A percentile compares a stretch with the other conserved stretches of the same genome.
These are phyloP conservation scores for Periconia macrospinosa DNA, from an alignment of 2,329 filamentous ascomycete species.

Conservation along the genomic window DNA sequence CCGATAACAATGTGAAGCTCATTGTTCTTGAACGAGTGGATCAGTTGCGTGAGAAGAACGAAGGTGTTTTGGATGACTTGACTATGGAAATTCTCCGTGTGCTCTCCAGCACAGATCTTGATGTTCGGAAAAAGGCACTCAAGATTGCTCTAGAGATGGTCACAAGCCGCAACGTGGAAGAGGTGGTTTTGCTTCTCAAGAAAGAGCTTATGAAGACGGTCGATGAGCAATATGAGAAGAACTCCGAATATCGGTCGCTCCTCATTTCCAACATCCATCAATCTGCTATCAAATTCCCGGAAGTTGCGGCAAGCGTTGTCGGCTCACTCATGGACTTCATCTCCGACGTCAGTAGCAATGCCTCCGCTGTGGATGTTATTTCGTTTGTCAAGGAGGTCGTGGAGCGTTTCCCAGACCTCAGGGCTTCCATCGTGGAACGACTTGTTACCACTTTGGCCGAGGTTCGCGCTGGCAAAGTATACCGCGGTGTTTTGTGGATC, in stretches of 20 bases:
- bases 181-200: slow-evolving; percentile 93
- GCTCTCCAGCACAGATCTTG: slow-evolving; percentile 91
- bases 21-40: slow-evolving; percentile 96
- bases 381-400: slow-evolving; percentile 99
- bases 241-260: slow-evolving; percentile 66
- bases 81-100: slow-evolving; percentile 97
- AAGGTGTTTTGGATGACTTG: slow-evolving; percentile 88
- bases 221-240: slow-evolving; percentile 96
- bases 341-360: slow-evolving; percentile 97
- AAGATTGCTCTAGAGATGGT: slow-evolving; percentile 95
- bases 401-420: slow-evolving; percentile 91
- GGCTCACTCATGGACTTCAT: slow-evolving; percentile 99
- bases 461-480: slow-evolving; percentile 95
- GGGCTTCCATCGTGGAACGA: slow-evolving; percentile 82
- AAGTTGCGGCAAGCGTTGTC: slow-evolving; percentile 95
- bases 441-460: slow-evolving; percentile 89
- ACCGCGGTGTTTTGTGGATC: slow-evolving; percentile 95
- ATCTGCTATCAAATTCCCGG: slow-evolving; percentile 98
- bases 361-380: slow-evolving; percentile 95
- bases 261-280: slow-evolving; percentile 97
- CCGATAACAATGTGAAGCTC: slow-evolving; percentile 98
- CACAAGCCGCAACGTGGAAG: slow-evolving; percentile 97
- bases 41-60: slow-evolving; percentile 81
- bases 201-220: slow-evolving; percentile 98
- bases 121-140: slow-evolving; percentile 90